phyloP scores from a whole-genome alignment of 768 basidiomycete species.

The Mrakia hoshinonis region DNA sequence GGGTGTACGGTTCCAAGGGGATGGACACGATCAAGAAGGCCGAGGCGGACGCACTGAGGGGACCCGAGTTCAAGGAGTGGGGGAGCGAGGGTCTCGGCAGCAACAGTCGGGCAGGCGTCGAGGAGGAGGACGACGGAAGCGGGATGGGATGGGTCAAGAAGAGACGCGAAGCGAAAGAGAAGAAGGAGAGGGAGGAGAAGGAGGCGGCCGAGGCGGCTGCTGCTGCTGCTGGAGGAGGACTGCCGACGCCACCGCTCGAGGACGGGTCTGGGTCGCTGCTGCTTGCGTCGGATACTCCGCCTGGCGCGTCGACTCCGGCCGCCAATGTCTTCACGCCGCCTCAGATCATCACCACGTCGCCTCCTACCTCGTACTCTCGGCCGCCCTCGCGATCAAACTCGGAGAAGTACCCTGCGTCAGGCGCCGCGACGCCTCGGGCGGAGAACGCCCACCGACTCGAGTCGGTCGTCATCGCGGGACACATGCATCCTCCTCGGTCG shows the following conservation, averaged over 20 bases:
- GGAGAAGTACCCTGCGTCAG: background rate
- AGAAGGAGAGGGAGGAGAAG: slow-evolving; percentile 9
- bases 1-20: slow-evolving; percentile 18
- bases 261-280: background rate
- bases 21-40: slow-evolving; percentile 22
- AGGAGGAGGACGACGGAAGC: slow-evolving; percentile 22
- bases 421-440: background rate
- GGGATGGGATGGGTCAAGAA: slow-evolving; percentile 24
- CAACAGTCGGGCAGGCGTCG: background rate
- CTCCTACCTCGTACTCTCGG: background rate
- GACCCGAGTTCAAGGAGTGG: slow-evolving; percentile 24
- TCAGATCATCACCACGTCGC: background rate
- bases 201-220: slow-evolving; percentile 9
- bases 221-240: background rate
- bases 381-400: background rate
- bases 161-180: slow-evolving; percentile 21
- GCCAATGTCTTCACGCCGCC: background rate
- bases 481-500: too few relatives aligned
- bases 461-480: background rate
- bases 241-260: background rate
- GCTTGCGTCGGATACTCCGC: background rate
- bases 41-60: slow-evolving; percentile 18
- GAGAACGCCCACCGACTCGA: background rate
- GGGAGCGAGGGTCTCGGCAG: slow-evolving; percentile 15
- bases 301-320: too few relatives aligned